Evolutionary conservation across 1,284 basidiomycete genomes (phyloP).

Genomic region (Ganoderma leucocontextum): DNA sequence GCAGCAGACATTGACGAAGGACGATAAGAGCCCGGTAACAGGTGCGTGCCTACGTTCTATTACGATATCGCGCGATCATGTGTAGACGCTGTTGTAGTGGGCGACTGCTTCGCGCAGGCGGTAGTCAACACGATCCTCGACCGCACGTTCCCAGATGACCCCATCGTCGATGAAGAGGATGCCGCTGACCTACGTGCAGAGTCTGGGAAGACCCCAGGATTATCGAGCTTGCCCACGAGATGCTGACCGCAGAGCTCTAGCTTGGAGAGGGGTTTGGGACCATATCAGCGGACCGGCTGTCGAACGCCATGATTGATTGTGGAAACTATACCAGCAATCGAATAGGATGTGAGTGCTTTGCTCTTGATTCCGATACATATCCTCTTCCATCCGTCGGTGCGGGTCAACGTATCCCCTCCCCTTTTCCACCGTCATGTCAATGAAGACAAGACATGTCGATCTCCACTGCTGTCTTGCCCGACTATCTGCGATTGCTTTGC

Average conservation of each 20-base stretch:
- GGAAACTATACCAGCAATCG: slow-evolving; percentile 83
- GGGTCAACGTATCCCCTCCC: too few relatives aligned
- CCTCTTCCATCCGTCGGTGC: background rate
- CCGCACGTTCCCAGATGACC: slow-evolving; percentile 84
- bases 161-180: slow-evolving; percentile 97
- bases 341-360: slow-evolving; percentile 72
- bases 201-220: slow-evolving; percentile 66
- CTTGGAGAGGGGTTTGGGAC: slow-evolving; percentile 74
- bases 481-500: too few relatives aligned
- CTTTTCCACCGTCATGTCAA: too few relatives aligned
- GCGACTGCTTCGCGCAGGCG: slow-evolving; percentile 91
- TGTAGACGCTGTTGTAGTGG: slow-evolving; percentile 62
- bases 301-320: slow-evolving; percentile 88
- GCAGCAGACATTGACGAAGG: slow-evolving; percentile 89
- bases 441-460: too few relatives aligned
- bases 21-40: slow-evolving; percentile 96
- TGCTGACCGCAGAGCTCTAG: slow-evolving; percentile 66
- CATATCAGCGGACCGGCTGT: slow-evolving; percentile 66
- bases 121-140: slow-evolving; percentile 84
- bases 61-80: background rate
- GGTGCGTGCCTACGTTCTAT: slow-evolving; percentile 55
- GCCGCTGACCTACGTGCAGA: slow-evolving; percentile 78
- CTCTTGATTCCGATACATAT: background rate
- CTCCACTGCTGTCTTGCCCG: too few relatives aligned
- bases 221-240: slow-evolving; percentile 85